Percentiles rank a stretch among this genome's conserved stretches.
These are phyloP conservation scores for Penicillium lividum DNA, from an alignment of 495 filamentous ascomycete genomes.

Conservation along the genomic window DNA sequence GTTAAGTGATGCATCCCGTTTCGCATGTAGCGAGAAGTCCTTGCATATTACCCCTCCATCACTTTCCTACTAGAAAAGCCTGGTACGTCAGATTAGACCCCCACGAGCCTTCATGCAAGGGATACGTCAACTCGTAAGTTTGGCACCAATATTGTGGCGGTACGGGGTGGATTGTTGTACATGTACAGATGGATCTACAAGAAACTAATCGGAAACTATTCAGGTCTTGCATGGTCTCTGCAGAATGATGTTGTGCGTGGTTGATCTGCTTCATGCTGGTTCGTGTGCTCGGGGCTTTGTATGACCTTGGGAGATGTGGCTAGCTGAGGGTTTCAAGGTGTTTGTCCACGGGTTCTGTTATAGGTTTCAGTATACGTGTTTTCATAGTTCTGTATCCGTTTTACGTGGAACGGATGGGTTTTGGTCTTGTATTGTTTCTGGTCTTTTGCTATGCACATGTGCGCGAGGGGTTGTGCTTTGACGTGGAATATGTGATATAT, in stretches of 20 bases:
- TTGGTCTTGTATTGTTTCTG: background rate
- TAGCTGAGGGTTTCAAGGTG: background rate
- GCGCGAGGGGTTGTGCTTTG: background rate
- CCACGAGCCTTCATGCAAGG: slow-evolving; percentile 10
- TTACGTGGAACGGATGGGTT: background rate
- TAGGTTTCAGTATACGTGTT: background rate
- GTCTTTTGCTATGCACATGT: background rate
- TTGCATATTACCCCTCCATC: slow-evolving; percentile 11
- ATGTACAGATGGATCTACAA: background rate
- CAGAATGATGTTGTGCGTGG: slow-evolving; percentile 3
- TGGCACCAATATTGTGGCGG: background rate
- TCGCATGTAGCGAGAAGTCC: background rate
- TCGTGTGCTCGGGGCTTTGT: background rate
- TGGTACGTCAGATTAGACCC: background rate
- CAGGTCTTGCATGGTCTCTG: slow-evolving; percentile 1
- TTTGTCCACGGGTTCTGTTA: too few species aligned
- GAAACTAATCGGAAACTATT: slow-evolving; percentile 7
- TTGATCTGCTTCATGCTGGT: slow-evolving; percentile 13
- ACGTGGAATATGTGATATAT: slow-evolving; percentile 6
- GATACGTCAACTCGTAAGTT: slow-evolving; percentile 13
- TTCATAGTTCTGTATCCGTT: background rate
- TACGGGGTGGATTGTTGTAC: too few species aligned
- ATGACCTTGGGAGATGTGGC: slow-evolving; percentile 2
- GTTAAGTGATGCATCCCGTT: slow-evolving; percentile 8
- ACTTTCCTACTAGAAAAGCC: background rate